Evolutionary conservation across 108 stramenopile species (phyloP).

Genomic region (Parmales sp.): DNA sequence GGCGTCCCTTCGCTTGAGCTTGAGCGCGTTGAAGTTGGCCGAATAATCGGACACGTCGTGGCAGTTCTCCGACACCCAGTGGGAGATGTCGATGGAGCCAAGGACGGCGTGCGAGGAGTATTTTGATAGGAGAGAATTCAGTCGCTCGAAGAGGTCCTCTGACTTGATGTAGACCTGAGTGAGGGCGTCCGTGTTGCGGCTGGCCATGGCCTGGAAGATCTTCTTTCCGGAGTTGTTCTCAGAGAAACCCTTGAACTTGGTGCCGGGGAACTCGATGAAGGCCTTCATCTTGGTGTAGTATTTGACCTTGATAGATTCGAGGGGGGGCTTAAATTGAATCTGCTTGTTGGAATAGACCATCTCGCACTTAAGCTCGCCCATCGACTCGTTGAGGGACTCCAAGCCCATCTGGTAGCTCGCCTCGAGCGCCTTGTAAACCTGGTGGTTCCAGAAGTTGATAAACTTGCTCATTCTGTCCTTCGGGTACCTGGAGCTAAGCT

Average conservation of each 20-base stretch:
- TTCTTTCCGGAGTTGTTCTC: conserved; percentile 4
- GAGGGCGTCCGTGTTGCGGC: conserved; percentile 21
- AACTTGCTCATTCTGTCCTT: conserved; percentile 30
- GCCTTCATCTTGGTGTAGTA: conserved; percentile 30
- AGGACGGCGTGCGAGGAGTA: conserved; percentile 28
- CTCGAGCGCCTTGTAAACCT: conserved; percentile 53
- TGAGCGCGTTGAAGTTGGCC: conserved; percentile 32
- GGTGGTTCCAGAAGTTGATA: conserved; percentile 48
- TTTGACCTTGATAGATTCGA: conserved; percentile 40
- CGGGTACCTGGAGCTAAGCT: conserved; percentile 20
- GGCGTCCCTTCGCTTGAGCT: conserved; percentile 32
- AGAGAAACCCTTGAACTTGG: neutral
- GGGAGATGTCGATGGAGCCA: conserved; percentile 32
- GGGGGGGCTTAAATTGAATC: conserved; percentile 38
- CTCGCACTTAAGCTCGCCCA: conserved; percentile 34
- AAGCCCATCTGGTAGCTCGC: conserved; percentile 42
- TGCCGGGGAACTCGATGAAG: conserved; percentile 9
- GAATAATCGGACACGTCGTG: conserved; percentile 17
- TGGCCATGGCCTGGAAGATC: conserved; percentile 30
- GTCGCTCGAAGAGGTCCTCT: conserved; percentile 34
- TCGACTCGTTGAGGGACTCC: conserved; percentile 43
- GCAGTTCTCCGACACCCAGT: conserved; percentile 23
- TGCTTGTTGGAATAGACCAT: conserved; percentile 17
- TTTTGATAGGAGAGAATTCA: conserved; percentile 16
- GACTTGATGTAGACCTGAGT: conserved; percentile 43